Conservation (phyloP, 495 filamentous ascomycete species). For the Articulospora tetracladia region DNA sequence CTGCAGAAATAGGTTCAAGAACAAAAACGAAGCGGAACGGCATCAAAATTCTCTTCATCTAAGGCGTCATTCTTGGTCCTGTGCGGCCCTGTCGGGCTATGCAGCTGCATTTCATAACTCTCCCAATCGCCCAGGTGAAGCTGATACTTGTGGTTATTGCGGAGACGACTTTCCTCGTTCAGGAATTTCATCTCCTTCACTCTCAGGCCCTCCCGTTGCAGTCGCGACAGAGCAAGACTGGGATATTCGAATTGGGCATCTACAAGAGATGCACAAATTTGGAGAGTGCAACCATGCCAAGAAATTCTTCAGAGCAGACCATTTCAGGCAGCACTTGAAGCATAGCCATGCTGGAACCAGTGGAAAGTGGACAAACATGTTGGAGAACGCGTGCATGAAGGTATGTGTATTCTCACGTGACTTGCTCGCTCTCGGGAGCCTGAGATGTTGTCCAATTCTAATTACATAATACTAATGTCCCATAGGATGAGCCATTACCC, state of each 20-base stretch:
- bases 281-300: conserved; percentile 97
- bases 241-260: conserved; percentile 78
- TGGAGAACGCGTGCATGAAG: conserved; percentile 96
- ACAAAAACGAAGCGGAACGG: conserved; percentile 97
- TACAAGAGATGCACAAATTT: conserved; percentile 91
- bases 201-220: conserved; percentile 23
- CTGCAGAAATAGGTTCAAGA: conserved; percentile 96
- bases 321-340: conserved; percentile 97
- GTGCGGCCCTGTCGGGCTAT: conserved; percentile 74
- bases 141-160: conserved; percentile 92
- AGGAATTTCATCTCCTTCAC: conserved; percentile 25
- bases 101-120: conserved; percentile 86
- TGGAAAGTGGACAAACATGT: conserved; percentile 98
- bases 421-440: conserved; percentile 5
- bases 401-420: conserved; percentile 31
- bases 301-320: conserved; percentile 96
- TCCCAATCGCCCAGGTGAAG: conserved; percentile 48
- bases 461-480: not conserved
- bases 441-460: not conserved
- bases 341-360: conserved; percentile 96
- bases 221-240: conserved; percentile 61
- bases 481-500: conserved; percentile 53
- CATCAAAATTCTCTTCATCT: conserved; percentile 97
- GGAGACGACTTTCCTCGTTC: conserved; percentile 83
- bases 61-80: conserved; percentile 96